Percentiles rank a stretch among this genome's conserved stretches.
phyloP scores from a whole-genome alignment of 768 basidiomycete genomes.

The Boletus sp. region DNA sequence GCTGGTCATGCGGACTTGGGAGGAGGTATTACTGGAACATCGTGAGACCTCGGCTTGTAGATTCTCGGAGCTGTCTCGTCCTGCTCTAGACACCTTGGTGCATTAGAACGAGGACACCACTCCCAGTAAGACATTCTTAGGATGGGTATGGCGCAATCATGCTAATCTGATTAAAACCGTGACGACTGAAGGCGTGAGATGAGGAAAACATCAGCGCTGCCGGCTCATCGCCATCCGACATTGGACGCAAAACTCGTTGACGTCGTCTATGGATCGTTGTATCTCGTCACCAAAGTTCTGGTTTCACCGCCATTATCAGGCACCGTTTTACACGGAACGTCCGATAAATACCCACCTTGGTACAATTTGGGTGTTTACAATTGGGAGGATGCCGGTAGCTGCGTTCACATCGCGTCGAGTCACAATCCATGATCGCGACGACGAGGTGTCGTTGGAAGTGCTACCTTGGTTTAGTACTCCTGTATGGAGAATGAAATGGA shows the following conservation, averaged over 20 bases:
- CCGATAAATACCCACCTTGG: conserved; percentile 45
- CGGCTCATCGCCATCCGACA: conserved; percentile 58
- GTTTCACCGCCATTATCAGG: conserved; percentile 6
- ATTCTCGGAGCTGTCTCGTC: not conserved
- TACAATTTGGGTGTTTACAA: conserved; percentile 54
- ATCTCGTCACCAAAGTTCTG: conserved; percentile 70
- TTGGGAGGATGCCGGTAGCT: conserved; percentile 56
- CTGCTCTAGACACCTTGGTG: not conserved
- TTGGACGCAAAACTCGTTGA: conserved; percentile 68
- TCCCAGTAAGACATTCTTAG: conserved; percentile 18
- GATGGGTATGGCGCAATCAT: conserved; percentile 27
- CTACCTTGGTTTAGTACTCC: conserved; percentile 35
- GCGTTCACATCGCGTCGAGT: conserved; percentile 57
- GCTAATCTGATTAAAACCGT: conserved; percentile 10
- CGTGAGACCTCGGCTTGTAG: not conserved
- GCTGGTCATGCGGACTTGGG: conserved; percentile 1
- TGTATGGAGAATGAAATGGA: conserved; percentile 3
- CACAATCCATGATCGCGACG: conserved; percentile 73
- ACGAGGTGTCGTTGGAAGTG: conserved; percentile 78
- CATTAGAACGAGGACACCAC: conserved; percentile 5
- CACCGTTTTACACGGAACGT: conserved; percentile 9
- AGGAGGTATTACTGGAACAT: not conserved
- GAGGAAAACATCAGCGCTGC: conserved; percentile 16
- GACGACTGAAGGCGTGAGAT: conserved; percentile 1
- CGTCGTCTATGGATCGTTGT: conserved; percentile 63